Conservation (phyloP, 768 basidiomycete species). For the Astraeus odoratus region DNA sequence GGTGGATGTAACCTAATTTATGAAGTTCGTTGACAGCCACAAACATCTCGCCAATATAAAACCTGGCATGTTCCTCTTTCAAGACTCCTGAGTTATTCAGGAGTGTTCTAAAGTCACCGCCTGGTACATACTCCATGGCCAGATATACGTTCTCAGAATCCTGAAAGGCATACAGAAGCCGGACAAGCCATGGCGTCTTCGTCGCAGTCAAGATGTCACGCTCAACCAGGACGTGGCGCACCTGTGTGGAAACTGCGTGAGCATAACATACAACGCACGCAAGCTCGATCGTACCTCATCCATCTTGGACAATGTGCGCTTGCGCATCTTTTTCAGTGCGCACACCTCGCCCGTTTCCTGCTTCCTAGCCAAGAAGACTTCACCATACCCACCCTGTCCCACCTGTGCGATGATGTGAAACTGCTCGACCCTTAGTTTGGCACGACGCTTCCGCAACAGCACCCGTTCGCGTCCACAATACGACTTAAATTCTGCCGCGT, state of each 20-base stretch:
- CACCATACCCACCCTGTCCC: slow-evolving; percentile 97
- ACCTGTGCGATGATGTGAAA: slow-evolving; percentile 99
- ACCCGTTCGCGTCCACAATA: slow-evolving; percentile 95
- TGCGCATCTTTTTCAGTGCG: slow-evolving; percentile 96
- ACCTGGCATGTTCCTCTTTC: slow-evolving; percentile 94
- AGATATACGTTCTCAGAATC: slow-evolving; percentile 87
- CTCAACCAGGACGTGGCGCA: slow-evolving; percentile 97
- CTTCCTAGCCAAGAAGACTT: slow-evolving; percentile 93
- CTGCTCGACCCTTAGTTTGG: slow-evolving; percentile 88
- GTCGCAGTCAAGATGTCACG: slow-evolving; percentile 96
- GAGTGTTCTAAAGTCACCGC: slow-evolving; percentile 96
- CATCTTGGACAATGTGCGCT: slow-evolving; percentile 94
- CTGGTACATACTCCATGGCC: slow-evolving; percentile 99
- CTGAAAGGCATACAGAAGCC: slow-evolving; percentile 94
- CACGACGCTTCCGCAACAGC: slow-evolving; percentile 81
- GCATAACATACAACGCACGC: background rate
- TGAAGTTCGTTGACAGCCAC: slow-evolving; percentile 89
- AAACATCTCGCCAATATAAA: slow-evolving; percentile 99
- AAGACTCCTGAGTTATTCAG: slow-evolving; percentile 97
- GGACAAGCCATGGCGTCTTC: slow-evolving; percentile 95
- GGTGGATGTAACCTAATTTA: slow-evolving; percentile 96
- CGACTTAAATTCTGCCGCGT: slow-evolving; percentile 78
- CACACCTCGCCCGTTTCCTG: slow-evolving; percentile 95
- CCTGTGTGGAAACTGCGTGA: slow-evolving; percentile 35
- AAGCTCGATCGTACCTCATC: slow-evolving; percentile 64